A percentile compares a stretch with the other conserved stretches of the same genome.
These are phyloP conservation scores for Bidens hawaiensis DNA, from an alignment of 140 eudicot species.

Conservation along the genomic window DNA sequence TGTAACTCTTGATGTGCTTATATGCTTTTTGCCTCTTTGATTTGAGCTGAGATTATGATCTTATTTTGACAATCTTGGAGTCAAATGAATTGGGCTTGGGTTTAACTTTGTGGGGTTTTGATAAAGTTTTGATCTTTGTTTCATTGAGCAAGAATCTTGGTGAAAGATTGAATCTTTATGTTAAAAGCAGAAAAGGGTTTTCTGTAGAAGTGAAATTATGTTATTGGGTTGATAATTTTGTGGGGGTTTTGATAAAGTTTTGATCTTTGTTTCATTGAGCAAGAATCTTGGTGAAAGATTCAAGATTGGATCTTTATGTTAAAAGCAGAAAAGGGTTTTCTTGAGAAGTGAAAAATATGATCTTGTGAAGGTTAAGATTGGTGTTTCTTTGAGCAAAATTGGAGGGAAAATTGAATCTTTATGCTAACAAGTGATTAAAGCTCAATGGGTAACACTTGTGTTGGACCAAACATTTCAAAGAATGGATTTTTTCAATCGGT, in stretches of 20 bases:
- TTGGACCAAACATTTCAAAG: constrained; percentile 9
- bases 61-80: constrained; percentile 1
- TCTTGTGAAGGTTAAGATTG: background rate
- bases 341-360: background rate
- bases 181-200: no score
- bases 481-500: constrained; percentile 11
- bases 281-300: constrained; percentile 1
- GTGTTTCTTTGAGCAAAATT: background rate
- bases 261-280: constrained; percentile 1
- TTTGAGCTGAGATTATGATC: constrained; percentile 4
- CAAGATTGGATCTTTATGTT: background rate
- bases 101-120: background rate
- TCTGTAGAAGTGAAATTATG: constrained; percentile 4
- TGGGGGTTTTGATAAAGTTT: background rate
- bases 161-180: no score
- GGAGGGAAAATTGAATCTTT: constrained; percentile 6
- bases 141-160: background rate
- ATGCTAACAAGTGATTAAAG: background rate
- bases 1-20: background rate
- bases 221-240: background rate
- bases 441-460: constrained; percentile 16
- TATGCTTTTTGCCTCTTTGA: background rate
- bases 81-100: constrained; percentile 5
- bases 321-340: background rate
- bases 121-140: constrained; percentile 3